These are phyloP conservation scores for Vitis hybrid DNA, from an alignment of 177 flowering plant genomes.

Conservation along the genomic window DNA sequence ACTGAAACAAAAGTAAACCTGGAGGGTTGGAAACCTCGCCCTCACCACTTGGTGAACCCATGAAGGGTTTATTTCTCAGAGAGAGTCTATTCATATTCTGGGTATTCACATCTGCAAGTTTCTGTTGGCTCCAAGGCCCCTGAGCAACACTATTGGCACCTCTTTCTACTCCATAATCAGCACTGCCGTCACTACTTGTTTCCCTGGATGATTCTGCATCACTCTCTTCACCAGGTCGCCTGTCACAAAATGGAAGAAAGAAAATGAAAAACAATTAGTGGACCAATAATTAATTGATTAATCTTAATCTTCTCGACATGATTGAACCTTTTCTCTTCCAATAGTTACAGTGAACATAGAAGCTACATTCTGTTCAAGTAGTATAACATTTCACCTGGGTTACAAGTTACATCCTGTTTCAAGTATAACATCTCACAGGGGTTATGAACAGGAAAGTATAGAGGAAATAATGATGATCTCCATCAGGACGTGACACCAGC, in stretches of 20 bases:
- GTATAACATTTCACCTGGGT: too few relatives aligned
- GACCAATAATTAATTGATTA: too few relatives aligned
- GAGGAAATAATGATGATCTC: too few relatives aligned
- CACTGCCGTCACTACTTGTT: constrained; percentile 72
- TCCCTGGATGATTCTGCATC: constrained; percentile 74
- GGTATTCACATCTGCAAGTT: constrained; percentile 19
- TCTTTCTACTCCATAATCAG: constrained; percentile 49
- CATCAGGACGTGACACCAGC: too few relatives aligned
- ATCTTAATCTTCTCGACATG: too few relatives aligned
- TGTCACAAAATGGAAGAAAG: constrained; percentile 18
- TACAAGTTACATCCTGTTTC: too few relatives aligned
- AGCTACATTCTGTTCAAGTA: too few relatives aligned
- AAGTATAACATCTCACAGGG: too few relatives aligned
- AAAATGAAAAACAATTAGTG: neutral
- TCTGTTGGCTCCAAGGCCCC: constrained; percentile 33
- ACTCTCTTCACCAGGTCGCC: constrained; percentile 76
- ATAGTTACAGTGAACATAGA: neutral
- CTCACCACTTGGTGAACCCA: constrained; percentile 57
- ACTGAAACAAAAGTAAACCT: constrained; percentile 60
- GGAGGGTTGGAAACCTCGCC: constrained; percentile 45
- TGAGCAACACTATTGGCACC: constrained; percentile 18
- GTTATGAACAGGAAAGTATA: too few relatives aligned
- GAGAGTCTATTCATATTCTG: constrained; percentile 36
- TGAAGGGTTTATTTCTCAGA: constrained; percentile 30
- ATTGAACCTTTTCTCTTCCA: neutral